Evolutionary conservation across 169 alveolate genomes (phyloP).

Genomic region (Neospora caninum): DNA sequence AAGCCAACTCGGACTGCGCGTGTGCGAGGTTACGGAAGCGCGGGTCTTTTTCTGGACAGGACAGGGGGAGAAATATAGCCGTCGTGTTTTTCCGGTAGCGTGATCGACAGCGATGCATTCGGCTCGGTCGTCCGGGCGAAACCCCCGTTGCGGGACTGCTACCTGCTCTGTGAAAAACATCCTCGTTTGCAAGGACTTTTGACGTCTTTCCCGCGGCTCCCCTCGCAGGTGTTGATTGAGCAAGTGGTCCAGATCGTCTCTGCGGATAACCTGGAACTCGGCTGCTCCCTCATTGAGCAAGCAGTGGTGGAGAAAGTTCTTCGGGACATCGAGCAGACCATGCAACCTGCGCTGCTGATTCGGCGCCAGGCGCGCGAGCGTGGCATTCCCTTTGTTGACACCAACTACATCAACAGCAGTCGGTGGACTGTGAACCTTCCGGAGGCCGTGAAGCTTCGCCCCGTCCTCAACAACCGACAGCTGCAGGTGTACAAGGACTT

Average conservation of each 20-base stretch:
- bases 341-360: slow-evolving; percentile 29
- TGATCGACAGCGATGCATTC: too few species aligned
- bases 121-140: too few species aligned
- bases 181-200: too few species aligned
- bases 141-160: too few species aligned
- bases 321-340: slow-evolving; percentile 79
- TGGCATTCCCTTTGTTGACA: slow-evolving; percentile 31
- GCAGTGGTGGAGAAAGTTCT: slow-evolving; percentile 94
- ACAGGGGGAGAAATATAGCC: too few species aligned
- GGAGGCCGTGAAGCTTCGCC: slow-evolving; percentile 39
- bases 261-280: slow-evolving; percentile 89
- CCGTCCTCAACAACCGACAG: slow-evolving; percentile 24
- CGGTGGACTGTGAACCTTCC: slow-evolving; percentile 54
- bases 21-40: too few species aligned
- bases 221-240: slow-evolving; percentile 43
- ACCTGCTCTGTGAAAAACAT: too few species aligned
- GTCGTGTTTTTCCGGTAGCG: too few species aligned
- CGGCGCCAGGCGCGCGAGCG: slow-evolving; percentile 44
- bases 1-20: too few species aligned
- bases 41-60: too few species aligned
- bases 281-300: slow-evolving; percentile 93
- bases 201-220: neutral
- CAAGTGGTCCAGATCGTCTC: slow-evolving; percentile 62
- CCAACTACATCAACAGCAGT: slow-evolving; percentile 31
- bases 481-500: slow-evolving; percentile 76